Evolutionary conservation across 2,329 filamentous ascomycete genomes (phyloP), one percentile per base, ranked within the genome.

Genomic region (Colletotrichum sp.): DNA sequence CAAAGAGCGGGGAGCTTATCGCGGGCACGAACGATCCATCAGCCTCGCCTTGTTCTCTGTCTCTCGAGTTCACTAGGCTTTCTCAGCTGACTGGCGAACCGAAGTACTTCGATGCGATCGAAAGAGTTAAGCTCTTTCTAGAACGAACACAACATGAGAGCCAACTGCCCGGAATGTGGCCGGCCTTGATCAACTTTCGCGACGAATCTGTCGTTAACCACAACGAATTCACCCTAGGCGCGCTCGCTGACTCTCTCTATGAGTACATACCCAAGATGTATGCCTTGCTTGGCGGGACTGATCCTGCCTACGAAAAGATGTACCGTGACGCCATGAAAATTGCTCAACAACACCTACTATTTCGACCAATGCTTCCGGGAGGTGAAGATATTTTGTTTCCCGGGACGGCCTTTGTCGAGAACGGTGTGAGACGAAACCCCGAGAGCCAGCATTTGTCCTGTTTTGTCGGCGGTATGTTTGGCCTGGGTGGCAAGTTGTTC

Each of bases 51-150:
- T 94, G 94, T 7, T 94, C 93, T 6, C 86, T 96, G 66, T 93
- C 91, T 1, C 84, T 96, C 74, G 95, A 96, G 80, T 92, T 96
- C 82, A 94, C 93, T 13, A 89, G 93, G 18, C 86, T 96, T 64
- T 93, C 93, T 4, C 94, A 96, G 82, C 84, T 96, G 75, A 96
- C 94, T 0, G 92, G 91, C 36, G 89, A 95, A 76, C 85, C 90
- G 28, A 95, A 94, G 80, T 96, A 95, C 84, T 95, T 94, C 81
- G 93, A 95, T 81, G 94, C 93, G 6, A 89, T 95, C 75, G 90
- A 92, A 55, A 89, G 91, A 10, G 90, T 96, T 72, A 95, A 93
- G 78, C 88, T 94, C 72, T 87, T 92, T 18, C 90, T 96, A 76
- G 89, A 94, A 74, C 84, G 87, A 8, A 90, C 90, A 75, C 95